Base-by-base conservation (phyloP, 164 flowering plant species). In the Brasenia schreberi region DNA sequence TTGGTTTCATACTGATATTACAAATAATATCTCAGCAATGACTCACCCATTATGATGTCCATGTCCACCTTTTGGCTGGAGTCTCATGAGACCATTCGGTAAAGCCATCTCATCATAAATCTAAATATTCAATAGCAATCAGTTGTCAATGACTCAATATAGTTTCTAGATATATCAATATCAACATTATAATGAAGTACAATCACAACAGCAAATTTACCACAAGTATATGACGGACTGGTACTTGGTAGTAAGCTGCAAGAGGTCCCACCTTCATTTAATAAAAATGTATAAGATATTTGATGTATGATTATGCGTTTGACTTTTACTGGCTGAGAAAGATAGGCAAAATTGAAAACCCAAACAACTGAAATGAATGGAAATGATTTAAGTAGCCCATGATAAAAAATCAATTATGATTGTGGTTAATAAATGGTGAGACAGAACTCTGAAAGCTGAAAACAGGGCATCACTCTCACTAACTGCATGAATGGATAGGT, bases 31-130 rank as follows among this genome's bases (percentile, higher is more conserved):
- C 56, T 49, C 4, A 49, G 56, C 56, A 49, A 49, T 18, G 19
- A 58, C 74, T 67, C 85, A 91, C 97, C 99, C 99, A 66, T 85
- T 94, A 76, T 94, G 97, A 83, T 91, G 79, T 19, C 97, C 97
- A 81, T 88, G 97, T 42, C 99, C 97, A 77, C 94, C 97, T 81
- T 83, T 92, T 23, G 88, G 95, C 67, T 87, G 92, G 70, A 95
- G 78, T 79, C 92, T 83, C 69, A 92, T 62, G 71, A 92, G 88
- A 68, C 99, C 99, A 86, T 92, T 95, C 65, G 96, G 96, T 69
- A 92, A 78, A 84, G 85, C 87, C 92, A 87, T 95, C 73, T 95
- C 99, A 77, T 95, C 97, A 77, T 92, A 87, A 17, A 82, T 81
- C 96, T 94, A 67, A 64, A 18, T 2, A 23, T 23, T 61, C 33